Base-by-base conservation (phyloP, 805 yeast genomes). In the Saccharomycopsis fibuligera region DNA sequence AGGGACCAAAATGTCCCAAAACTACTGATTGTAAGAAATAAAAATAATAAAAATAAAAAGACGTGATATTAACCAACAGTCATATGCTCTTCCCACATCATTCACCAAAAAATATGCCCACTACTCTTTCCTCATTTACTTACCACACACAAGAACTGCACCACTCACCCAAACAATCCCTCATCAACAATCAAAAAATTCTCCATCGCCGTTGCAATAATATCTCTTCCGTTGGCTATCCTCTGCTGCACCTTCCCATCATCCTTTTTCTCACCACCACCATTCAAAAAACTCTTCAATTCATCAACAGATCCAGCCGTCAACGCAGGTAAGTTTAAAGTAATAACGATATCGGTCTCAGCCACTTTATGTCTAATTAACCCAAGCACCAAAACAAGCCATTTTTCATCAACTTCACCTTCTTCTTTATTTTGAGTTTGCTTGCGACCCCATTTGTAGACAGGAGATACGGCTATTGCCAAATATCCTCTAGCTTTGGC, bases 341-440 rank as follows among this genome's bases (percentile, higher is more conserved):
- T 72, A 12, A 85, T 60, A 36, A 84, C 59, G 3, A 81, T 68
- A 62, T 86, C 95, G 0, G 90, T 80, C 2, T 65, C 66, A 1
- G 67, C 76, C 43, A 69, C 69, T 9, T 60, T 55, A 23, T 83
- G 56, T 47, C 90, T 67, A 30, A 83, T 63, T 38, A 86, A 60
- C 0, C 79, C 83, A n/a, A 83, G 56, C 14, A 81, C 69, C 12
- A 81, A 65, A 12, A 75, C 71, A 37, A 81, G 67, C 4, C 69
- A 61, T 16, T 70, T 67, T 29, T 55, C 56, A 19, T 56, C 49
- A 21, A 51, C 44, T 6, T 55, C 54, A 24, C n/a, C 46, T 19
- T 56, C 50, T 21, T 52, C 44, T 8, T 55, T 54, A 25, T 19
- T 44, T 35, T 35, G 48, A 19, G 22, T 40, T 9, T 54, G 54